These are phyloP conservation scores for Phytophthora constricta DNA, from an alignment of 352 stramenopile genomes.

Conservation along the genomic window DNA sequence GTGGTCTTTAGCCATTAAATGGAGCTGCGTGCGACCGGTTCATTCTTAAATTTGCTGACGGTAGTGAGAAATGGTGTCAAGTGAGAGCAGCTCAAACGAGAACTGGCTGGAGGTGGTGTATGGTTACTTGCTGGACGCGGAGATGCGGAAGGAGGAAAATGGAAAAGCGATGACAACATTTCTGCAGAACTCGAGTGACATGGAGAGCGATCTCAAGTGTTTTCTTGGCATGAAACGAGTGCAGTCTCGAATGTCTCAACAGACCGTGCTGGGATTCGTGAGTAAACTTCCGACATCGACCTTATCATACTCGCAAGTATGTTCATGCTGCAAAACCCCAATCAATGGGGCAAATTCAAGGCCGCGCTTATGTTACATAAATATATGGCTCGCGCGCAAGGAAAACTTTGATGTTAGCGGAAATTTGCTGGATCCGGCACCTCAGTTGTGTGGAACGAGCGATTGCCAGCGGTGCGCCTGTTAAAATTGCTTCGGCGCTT, in stretches of 20 bases:
- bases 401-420: constrained; percentile 10
- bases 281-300: not conserved
- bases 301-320: constrained; percentile 11
- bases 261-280: constrained; percentile 13
- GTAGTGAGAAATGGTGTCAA: too few relatives aligned
- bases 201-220: constrained; percentile 2
- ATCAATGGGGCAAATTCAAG: constrained; percentile 1
- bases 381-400: not conserved
- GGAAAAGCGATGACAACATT: too few relatives aligned
- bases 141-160: too few relatives aligned
- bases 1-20: too few relatives aligned
- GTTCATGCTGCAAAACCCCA: constrained; percentile 2
- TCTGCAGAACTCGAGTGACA: too few relatives aligned
- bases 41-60: too few relatives aligned
- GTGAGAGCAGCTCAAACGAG: too few relatives aligned
- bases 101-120: too few relatives aligned
- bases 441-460: not conserved
- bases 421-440: constrained; percentile 20
- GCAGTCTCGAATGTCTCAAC: constrained; percentile 1
- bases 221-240: not conserved
- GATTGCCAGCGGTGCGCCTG: constrained; percentile 5
- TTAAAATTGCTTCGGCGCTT: constrained; percentile 4
- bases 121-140: too few relatives aligned
- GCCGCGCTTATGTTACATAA: constrained; percentile 5
- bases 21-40: too few relatives aligned